Base-by-base conservation (phyloP, 805 yeast species). In the Cyberlindnera xishuangbannaensis region DNA sequence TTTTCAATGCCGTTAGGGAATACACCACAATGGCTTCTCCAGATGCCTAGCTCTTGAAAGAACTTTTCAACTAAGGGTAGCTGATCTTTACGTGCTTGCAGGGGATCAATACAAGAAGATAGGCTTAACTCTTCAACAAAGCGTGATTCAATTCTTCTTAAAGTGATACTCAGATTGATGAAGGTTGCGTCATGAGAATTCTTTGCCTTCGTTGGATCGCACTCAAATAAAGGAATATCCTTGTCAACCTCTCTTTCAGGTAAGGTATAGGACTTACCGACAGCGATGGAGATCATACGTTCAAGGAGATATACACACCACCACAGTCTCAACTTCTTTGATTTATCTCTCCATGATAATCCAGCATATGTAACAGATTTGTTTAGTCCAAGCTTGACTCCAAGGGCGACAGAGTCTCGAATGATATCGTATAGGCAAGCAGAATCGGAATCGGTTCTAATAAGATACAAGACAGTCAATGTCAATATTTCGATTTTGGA, bases 281-380 rank as follows among this genome's bases (percentile, higher is more conserved):
- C 76, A 7, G 81, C 73, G 24, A 76, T 69, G 24, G 78, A 69
- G 30, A 76, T 72, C 58, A 76, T 67, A 48, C 81, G 67, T 47
- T 78, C 84, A 28, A 75, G 48, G n/a, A 74, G 47, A 50, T 76
- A 78, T 7, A 71, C 69, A 49, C 79, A 72, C 83, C 83, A 78
- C 58, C 78, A 78, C 13, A 73, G 56, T 41, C 83, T 62, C 55
- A 74, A 53, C 46, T 64, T 67, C 33, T 62, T 61, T 40, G 67
- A 65, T 35, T 52, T 50, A 22, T 48, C 51, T 6, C 45, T 34
- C 21, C 49, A 43, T 9, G 43, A 30, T 11, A 49, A 48, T 20
- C 51, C 51, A 25, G 46, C 36, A 43, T 68, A 68, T 3, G 65
- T 44, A 26, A 45, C 48, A 11, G 56, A 45, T 40, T 59, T 63